Conservation (phyloP, 1,284 basidiomycete species). For the Austroboletus novae-zelandiae region DNA sequence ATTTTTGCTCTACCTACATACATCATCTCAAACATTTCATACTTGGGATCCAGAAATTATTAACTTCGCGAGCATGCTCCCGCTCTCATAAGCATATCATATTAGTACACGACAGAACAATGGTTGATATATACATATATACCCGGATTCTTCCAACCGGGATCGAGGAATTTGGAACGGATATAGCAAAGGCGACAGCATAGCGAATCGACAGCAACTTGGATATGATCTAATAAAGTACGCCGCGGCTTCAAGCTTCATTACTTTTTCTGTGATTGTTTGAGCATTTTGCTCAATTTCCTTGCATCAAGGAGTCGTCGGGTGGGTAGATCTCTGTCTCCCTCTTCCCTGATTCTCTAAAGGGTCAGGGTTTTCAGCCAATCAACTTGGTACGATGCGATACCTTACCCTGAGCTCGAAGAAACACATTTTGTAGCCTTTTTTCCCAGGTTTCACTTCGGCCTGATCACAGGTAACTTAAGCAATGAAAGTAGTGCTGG, state of each 20-base stretch:
- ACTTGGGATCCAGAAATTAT: constrained; percentile 9
- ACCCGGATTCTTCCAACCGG: constrained; percentile 8
- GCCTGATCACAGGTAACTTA: constrained; percentile 18
- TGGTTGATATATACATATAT: constrained; percentile 12
- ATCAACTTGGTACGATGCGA: not conserved
- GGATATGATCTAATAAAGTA: not conserved
- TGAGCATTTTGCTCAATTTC: constrained; percentile 18
- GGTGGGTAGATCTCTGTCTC: constrained; percentile 16
- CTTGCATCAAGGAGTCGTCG: constrained; percentile 18
- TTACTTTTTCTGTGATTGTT: not conserved
- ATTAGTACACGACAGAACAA: constrained; percentile 11
- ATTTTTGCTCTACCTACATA: constrained; percentile 6
- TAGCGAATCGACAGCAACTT: constrained; percentile 9
- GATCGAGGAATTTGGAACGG: not conserved
- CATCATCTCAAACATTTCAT: constrained; percentile 1
- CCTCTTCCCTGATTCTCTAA: constrained; percentile 26
- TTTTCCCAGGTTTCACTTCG: constrained; percentile 14
- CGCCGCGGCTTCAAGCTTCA: too few relatives aligned
- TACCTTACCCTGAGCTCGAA: constrained; percentile 27
- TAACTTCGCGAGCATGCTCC: constrained; percentile 9
- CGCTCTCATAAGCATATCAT: constrained; percentile 8
- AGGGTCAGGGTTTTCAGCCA: constrained; percentile 1
- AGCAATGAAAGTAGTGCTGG: not conserved
- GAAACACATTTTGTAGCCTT: constrained; percentile 28
- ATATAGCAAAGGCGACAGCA: not conserved